Evolutionary conservation across 441 rosid species (phyloP).

Genomic region (Adansonia madagascariensis): DNA sequence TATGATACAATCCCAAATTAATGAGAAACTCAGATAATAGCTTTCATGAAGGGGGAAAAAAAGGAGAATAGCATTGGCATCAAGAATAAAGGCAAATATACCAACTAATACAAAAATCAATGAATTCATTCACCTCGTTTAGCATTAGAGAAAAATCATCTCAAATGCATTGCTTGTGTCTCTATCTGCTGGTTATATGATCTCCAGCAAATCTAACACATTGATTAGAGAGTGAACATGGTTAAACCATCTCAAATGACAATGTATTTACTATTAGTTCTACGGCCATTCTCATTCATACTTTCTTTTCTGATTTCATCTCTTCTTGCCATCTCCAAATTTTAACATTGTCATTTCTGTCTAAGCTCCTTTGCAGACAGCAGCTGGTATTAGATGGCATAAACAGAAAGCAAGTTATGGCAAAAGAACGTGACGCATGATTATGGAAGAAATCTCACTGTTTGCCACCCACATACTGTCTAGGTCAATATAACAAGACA

Average conservation of each 20-base stretch:
- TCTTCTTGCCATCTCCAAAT: background rate
- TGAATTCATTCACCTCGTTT: background rate
- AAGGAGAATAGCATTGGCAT: constrained; percentile 19
- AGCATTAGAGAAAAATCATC: constrained; percentile 8
- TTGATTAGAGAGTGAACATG: background rate
- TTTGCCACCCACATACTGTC: constrained; percentile 4
- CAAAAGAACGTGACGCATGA: background rate
- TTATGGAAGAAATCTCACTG: background rate
- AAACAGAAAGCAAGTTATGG: background rate
- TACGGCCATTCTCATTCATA: constrained; percentile 7
- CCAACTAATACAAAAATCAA: constrained; percentile 4
- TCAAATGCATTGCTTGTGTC: constrained; percentile 8
- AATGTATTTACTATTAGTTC: background rate
- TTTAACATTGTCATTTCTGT: background rate
- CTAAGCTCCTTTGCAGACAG: background rate
- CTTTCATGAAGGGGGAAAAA: background rate
- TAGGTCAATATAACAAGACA: background rate
- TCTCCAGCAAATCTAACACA: background rate
- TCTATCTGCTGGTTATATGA: background rate
- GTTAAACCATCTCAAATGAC: background rate
- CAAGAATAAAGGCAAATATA: background rate
- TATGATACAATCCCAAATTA: background rate
- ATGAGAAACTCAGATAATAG: constrained; percentile 15
- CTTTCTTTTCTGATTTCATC: background rate
- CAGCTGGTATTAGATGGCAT: background rate